Evolutionary conservation across 768 basidiomycete species (phyloP).

Genomic region (Neoboletus brunneissimus): DNA sequence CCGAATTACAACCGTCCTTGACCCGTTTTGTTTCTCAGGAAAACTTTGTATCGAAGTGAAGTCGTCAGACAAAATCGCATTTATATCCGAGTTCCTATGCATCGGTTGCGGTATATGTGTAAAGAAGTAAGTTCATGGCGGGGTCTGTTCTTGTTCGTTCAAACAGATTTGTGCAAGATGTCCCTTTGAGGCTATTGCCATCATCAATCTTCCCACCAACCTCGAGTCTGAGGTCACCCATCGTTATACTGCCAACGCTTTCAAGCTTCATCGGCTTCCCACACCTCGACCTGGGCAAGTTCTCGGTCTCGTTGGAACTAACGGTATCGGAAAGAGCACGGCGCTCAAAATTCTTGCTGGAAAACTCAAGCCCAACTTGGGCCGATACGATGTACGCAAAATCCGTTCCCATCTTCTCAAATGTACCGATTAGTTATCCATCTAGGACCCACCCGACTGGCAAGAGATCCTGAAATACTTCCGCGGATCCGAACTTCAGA

Average conservation of each 20-base stretch:
- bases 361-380: slow-evolving; percentile 96
- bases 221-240: slow-evolving; percentile 95
- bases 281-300: slow-evolving; percentile 98
- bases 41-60: slow-evolving; percentile 99
- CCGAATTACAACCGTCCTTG: not conserved
- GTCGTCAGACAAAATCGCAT: slow-evolving; percentile 93
- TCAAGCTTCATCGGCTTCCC: slow-evolving; percentile 97
- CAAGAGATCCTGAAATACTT: slow-evolving; percentile 98
- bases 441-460: slow-evolving; percentile 96
- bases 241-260: slow-evolving; percentile 96
- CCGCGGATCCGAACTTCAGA: slow-evolving; percentile 97
- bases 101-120: slow-evolving; percentile 99
- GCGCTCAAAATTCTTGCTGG: slow-evolving; percentile 96
- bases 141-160: not conserved
- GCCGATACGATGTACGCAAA: slow-evolving; percentile 82
- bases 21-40: slow-evolving; percentile 43
- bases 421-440: not conserved
- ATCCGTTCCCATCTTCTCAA: not conserved
- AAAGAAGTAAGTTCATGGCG: slow-evolving; percentile 73
- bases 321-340: slow-evolving; percentile 99
- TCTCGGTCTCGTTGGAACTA: slow-evolving; percentile 96
- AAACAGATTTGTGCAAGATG: slow-evolving; percentile 55
- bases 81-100: slow-evolving; percentile 97
- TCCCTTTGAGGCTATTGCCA: slow-evolving; percentile 97
- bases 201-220: slow-evolving; percentile 98